phyloP scores from a whole-genome alignment of 164 flowering plant species.

The Platanus orientalis region DNA sequence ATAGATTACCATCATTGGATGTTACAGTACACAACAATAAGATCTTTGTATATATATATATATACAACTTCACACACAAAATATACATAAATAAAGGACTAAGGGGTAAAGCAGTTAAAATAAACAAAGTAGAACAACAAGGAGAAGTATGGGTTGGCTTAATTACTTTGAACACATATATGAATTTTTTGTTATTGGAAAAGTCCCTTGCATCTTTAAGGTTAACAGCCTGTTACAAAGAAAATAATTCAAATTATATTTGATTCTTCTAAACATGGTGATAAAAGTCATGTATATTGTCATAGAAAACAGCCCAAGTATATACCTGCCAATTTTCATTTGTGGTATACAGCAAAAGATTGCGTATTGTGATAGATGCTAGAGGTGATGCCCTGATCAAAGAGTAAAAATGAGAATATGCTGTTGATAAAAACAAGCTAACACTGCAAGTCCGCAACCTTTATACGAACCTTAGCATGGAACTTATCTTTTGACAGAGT shows the following conservation, averaged over 20 bases:
- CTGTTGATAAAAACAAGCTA: not conserved
- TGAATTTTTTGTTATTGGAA: constrained; percentile 61
- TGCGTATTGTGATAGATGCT: constrained; percentile 91
- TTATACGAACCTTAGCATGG: not conserved
- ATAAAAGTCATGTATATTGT: not conserved
- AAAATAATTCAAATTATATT: constrained; percentile 12
- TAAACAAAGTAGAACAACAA: not conserved
- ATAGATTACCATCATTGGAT: constrained; percentile 1
- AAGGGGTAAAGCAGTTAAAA: not conserved
- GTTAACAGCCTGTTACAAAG: constrained; percentile 66
- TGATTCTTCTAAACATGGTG: constrained; percentile 4
- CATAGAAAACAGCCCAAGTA: not conserved
- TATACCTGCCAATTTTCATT: constrained; percentile 92
- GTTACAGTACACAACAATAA: not conserved
- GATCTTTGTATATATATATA: not conserved
- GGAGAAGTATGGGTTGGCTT: not conserved
- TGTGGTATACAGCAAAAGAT: constrained; percentile 78
- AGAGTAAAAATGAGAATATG: not conserved
- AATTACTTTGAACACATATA: constrained; percentile 92
- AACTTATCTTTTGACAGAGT: not conserved
- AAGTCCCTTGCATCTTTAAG: constrained; percentile 96
- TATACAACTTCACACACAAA: not conserved
- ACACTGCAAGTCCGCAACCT: not conserved
- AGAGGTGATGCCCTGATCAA: constrained; percentile 77
- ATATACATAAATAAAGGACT: not conserved